Percentiles rank a stretch among this genome's conserved stretches.
These are phyloP conservation scores for Solanum etuberosum DNA, from an alignment of 257 asterid species.

Conservation along the genomic window DNA sequence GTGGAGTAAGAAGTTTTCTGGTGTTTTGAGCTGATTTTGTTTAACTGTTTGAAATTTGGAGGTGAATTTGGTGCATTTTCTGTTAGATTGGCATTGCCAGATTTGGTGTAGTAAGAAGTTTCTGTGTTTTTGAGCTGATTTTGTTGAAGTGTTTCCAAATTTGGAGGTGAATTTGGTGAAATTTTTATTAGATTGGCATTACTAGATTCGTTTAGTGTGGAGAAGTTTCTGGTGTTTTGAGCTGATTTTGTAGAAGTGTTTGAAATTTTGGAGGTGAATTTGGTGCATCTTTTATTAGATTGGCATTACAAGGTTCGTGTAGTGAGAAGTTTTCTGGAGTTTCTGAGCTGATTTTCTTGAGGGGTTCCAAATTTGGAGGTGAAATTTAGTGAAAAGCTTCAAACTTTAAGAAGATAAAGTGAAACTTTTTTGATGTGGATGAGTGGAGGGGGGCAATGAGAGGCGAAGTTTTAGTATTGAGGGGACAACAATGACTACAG, in stretches of 20 bases:
- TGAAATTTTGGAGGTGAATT: neutral
- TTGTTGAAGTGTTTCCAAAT: neutral
- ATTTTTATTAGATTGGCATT: neutral
- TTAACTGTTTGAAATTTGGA: neutral
- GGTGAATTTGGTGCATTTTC: neutral
- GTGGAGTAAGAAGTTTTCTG: too few relatives aligned
- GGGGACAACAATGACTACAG: conserved; percentile 72
- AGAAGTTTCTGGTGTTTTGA: neutral
- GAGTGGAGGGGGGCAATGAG: conserved; percentile 22
- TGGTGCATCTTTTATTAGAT: neutral
- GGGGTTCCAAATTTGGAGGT: neutral
- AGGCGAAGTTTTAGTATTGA: conserved; percentile 27
- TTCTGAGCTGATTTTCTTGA: neutral
- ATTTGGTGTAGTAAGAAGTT: neutral
- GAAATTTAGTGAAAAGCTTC: neutral
- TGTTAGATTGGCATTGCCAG: neutral
- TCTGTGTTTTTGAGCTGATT: neutral
- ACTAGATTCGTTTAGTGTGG: neutral
- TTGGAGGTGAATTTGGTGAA: neutral
- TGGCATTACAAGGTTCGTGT: neutral
- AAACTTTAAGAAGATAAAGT: neutral
- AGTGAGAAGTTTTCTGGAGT: neutral
- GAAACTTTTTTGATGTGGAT: conserved; percentile 1
- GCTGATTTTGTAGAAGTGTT: neutral
- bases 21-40: too few relatives aligned